Base-by-base conservation (phyloP, 805 yeast species). In the Candida gorgasii region DNA sequence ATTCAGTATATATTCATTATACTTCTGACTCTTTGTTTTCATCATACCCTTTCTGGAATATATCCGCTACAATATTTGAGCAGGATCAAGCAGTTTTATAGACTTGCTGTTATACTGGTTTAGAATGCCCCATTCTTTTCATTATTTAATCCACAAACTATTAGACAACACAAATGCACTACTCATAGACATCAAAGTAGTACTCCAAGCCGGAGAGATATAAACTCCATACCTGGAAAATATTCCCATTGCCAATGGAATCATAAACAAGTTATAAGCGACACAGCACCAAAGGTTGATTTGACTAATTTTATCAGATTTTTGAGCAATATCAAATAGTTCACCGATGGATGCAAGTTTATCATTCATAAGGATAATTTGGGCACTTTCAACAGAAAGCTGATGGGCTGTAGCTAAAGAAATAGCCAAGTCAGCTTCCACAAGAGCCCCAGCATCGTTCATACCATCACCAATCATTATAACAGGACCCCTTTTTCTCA, bases 381-480 rank as follows among this genome's bases (percentile, higher is more conserved):
- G 40, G 9, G 45, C 40, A 31, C 35, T 42, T 20, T 42, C 45
- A 13, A 42, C 34, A 12, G 45, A 36, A 15, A 42, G 40, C 18
- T 42, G 45, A 23, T 42, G 45, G 15, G 45, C 45, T 5, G 40
- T 29, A 17, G 36, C 40, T 35, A 42, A 31, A 4, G 45, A 42
- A 36, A 42, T 36, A 5, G 36, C 41, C 8, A 42, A 19, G 23
- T 42, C 45, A 17, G 45, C 40, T 26, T 27, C 36, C 4, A 39
- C 23, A 3, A 42, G 14, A 18, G 45, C 45, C 7, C 40, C 45
- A 14, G 45, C 45, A 36, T 42, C 45, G 31, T 42, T 42, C 35
- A 42, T 18, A n/a, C 45, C 45, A 29, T 42, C 45, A 20, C 45
- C 45, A 14, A 42, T 33, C 36, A 42, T 36, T 12, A 42, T 36